Conservation (phyloP, 306 rosid species). For the Dryas alaskensis region DNA sequence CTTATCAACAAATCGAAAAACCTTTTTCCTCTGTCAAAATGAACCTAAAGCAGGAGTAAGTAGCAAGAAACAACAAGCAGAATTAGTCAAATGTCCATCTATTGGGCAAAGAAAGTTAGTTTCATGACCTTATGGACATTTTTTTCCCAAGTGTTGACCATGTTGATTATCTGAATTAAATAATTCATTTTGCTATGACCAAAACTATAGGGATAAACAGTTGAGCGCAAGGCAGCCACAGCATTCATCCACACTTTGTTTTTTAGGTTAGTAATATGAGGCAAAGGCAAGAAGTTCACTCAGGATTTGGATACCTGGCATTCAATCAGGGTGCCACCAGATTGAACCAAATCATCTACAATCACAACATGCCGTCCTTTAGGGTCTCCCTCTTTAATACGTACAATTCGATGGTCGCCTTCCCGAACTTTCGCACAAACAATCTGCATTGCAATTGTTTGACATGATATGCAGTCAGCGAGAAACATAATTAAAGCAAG, state of each 20-base stretch:
- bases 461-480: background rate
- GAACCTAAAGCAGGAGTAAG: constrained; percentile 1
- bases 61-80: background rate
- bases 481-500: background rate
- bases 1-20: background rate
- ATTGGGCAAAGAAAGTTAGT: background rate
- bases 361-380: constrained; percentile 83
- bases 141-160: background rate
- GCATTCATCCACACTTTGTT: background rate
- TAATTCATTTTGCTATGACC: background rate
- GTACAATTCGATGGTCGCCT: constrained; percentile 89
- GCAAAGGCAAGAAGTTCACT: constrained; percentile 11
- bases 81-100: background rate
- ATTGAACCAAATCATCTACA: constrained; percentile 98
- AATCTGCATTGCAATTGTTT: constrained; percentile 48
- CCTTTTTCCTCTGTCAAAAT: background rate
- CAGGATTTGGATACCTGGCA: constrained; percentile 68
- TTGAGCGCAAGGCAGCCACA: background rate
- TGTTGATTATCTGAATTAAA: background rate
- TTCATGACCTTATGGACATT: background rate
- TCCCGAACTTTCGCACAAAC: constrained; percentile 98
- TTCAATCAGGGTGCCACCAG: constrained; percentile 93
- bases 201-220: background rate
- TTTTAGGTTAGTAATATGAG: background rate
- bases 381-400: constrained; percentile 92